Base-by-base conservation (phyloP, 1,284 basidiomycete species). In the Tilletia caries region DNA sequence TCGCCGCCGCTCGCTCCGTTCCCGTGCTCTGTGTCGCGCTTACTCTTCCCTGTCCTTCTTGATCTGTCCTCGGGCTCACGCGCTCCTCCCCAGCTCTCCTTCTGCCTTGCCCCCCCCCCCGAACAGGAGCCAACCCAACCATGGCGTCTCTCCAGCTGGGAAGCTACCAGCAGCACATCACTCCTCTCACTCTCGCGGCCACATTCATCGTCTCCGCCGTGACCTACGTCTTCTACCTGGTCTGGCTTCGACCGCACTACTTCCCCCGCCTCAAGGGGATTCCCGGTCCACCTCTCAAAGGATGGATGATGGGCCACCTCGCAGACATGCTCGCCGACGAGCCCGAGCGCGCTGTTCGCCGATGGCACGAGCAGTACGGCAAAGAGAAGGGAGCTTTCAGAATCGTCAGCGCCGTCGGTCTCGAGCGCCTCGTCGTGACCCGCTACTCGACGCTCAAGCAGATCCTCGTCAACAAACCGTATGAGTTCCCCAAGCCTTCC, bases 391-490 rank as follows among this genome's bases (percentile, higher is more conserved):
- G 75, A 46, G 66, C 66, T 33, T 71, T 72, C 54, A 67, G 73
- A n/a, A 65, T 58, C 68, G 72, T 70, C 2, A 71, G 71, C 66
- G 43, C 75, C 25, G 69, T 77, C 34, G 76, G 76, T 10, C 43
- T 71, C 1, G 71, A 74, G 64, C 69, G 75, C 18, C 29, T 77
- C 33, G 71, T 72, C 41, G 72, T 77, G 27, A 64, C 67, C 52
- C 50, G 62, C 20, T 73, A 71, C 33, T 73, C 73, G 48, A 73
- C 73, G 2, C 60, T 77, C 34, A 67, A 71, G 10, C 69, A 77
- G 66, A 75, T 77, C 44, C 67, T 77, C 25, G 74, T 75, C 25
- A 71, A 73, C 37, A 72, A 76, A 44, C 73, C 75, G 0, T 75
- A 76, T 65, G 66, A 33, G 66, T 73, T 74, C 34, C 76, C 75